phyloP scores from a whole-genome alignment of 2,329 filamentous ascomycete species.

The Pseudogymnoascus sp. region DNA sequence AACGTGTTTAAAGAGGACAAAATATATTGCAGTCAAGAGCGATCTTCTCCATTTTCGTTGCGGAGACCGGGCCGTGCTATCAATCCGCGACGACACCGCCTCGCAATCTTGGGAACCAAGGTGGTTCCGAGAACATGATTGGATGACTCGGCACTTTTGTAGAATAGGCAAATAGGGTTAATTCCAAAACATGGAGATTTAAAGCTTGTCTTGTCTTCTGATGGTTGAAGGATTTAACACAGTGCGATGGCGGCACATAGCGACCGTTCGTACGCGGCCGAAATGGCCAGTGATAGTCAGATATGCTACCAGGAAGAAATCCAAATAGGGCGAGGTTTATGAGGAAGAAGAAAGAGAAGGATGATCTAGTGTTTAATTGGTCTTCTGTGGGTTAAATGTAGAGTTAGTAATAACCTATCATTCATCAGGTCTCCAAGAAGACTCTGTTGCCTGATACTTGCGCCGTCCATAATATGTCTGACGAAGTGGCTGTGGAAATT shows the following conservation, averaged over 20 bases:
- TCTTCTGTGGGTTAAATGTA: background rate
- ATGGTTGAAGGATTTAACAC: background rate
- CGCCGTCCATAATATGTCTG: background rate
- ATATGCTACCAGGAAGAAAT: background rate
- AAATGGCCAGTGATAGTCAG: background rate
- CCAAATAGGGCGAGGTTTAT: background rate
- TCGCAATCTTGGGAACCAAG: background rate
- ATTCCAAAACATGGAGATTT: background rate
- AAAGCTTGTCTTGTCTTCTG: slow-evolving; percentile 10
- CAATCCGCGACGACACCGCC: slow-evolving; percentile 4
- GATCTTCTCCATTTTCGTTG: slow-evolving; percentile 7
- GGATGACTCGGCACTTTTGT: background rate
- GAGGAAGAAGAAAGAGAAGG: background rate
- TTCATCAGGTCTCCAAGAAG: background rate
- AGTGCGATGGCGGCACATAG: background rate
- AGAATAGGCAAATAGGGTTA: slow-evolving; percentile 7
- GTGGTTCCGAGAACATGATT: background rate
- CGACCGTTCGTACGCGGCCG: background rate
- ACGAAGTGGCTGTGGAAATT: background rate
- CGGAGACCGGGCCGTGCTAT: slow-evolving; percentile 4
- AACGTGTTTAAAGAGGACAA: background rate
- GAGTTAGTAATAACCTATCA: background rate
- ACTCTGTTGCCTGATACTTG: background rate
- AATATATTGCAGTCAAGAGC: slow-evolving; percentile 4
- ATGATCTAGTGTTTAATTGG: background rate